Conservation (phyloP, 768 basidiomycete genomes). For the Dacryopinax primogenitus region DNA sequence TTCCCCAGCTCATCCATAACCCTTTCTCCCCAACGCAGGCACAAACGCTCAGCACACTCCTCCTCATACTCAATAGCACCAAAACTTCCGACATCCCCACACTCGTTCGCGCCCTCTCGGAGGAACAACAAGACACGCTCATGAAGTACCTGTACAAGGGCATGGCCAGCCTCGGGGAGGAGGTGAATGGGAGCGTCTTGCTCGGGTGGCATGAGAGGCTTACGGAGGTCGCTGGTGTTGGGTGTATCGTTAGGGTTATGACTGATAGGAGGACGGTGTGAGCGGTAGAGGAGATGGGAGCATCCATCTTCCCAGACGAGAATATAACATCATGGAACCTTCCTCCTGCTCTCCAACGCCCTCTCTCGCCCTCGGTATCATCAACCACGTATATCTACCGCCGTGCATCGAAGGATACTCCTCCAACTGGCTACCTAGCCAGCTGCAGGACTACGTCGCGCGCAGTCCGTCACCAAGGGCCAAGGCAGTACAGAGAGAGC, state of each 20-base stretch:
- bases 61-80: constrained; percentile 87
- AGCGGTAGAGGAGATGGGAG: constrained; percentile 11
- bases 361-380: no score
- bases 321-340: no score
- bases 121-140: constrained; percentile 71
- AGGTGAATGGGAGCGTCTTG: constrained; percentile 52
- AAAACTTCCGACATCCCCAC: constrained; percentile 73
- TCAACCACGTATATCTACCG: no score
- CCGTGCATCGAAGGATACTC: no score
- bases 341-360: no score
- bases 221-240: constrained; percentile 85
- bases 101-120: constrained; percentile 57
- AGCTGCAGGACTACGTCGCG: no score
- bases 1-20: neutral
- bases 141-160: constrained; percentile 99
- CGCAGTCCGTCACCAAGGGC: no score
- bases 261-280: constrained; percentile 50
- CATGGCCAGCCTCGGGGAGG: constrained; percentile 52
- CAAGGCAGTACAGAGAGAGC: no score
- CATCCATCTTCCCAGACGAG: no score
- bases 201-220: constrained; percentile 94
- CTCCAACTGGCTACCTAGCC: no score
- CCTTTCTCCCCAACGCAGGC: constrained; percentile 35
- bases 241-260: constrained; percentile 85
- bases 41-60: constrained; percentile 62